A percentile compares a stretch with the other conserved stretches of the same genome.
phyloP scores from a whole-genome alignment of 768 basidiomycete species.

The Kwoniella mangroviensis region DNA sequence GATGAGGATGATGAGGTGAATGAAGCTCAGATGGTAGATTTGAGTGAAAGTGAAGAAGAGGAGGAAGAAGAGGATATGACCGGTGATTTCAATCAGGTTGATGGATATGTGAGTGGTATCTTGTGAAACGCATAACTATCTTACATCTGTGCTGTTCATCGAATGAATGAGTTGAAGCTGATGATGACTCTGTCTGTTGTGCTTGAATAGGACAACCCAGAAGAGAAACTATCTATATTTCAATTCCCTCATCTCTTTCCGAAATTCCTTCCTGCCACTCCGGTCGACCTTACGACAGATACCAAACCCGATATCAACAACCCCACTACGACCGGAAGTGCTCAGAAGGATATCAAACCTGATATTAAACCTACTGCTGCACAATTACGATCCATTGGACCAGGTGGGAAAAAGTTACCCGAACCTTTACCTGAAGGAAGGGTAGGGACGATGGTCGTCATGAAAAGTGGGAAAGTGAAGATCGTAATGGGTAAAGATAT shows the following conservation, averaged over 20 bases:
- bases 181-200: neutral
- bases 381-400: conserved; percentile 17
- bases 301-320: conserved; percentile 57
- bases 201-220: conserved; percentile 44
- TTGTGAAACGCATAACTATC: no score
- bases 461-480: conserved; percentile 81
- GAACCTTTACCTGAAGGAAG: conserved; percentile 66
- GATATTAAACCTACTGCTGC: conserved; percentile 37
- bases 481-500: conserved; percentile 82
- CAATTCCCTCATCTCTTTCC: conserved; percentile 90
- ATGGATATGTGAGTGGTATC: conserved; percentile 32
- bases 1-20: conserved; percentile 44
- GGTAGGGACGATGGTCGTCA: conserved; percentile 82
- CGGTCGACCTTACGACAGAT: conserved; percentile 57
- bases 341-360: conserved; percentile 60
- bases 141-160: no score
- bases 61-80: conserved; percentile 50
- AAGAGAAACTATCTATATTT: conserved; percentile 72
- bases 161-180: neutral
- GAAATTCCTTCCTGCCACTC: conserved; percentile 63
- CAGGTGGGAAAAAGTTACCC: conserved; percentile 45
- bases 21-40: conserved; percentile 51
- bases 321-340: neutral
- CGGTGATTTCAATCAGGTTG: conserved; percentile 46
- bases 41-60: conserved; percentile 55